Conservation (phyloP, 2,329 filamentous ascomycete genomes). For the Apiospora pterosperma region DNA sequence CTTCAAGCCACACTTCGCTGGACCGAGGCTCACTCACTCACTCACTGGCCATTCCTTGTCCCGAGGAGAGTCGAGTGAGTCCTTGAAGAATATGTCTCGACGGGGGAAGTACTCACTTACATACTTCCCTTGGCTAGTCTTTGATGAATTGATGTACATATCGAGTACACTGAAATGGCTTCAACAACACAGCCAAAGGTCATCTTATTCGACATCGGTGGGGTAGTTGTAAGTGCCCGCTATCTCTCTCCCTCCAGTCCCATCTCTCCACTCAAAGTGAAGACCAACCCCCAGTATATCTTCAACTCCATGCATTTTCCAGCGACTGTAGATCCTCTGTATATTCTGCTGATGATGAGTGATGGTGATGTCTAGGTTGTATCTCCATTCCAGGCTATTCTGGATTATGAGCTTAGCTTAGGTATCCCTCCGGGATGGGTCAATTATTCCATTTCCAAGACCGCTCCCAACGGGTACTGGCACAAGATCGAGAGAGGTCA, state of each 20-base stretch:
- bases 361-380: slow-evolving; percentile 58
- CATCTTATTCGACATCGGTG: slow-evolving; percentile 91
- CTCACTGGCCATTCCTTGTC: no score
- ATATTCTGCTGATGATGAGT: slow-evolving; percentile 12
- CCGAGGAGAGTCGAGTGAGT: no score
- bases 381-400: slow-evolving; percentile 88
- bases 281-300: background rate
- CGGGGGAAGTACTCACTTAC: background rate
- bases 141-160: background rate
- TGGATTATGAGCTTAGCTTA: slow-evolving; percentile 78
- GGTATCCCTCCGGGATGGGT: slow-evolving; percentile 85
- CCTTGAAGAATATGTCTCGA: background rate
- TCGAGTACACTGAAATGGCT: slow-evolving; percentile 31
- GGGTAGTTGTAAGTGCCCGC: slow-evolving; percentile 77
- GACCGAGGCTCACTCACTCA: background rate
- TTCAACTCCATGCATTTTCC: background rate
- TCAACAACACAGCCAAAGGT: slow-evolving; percentile 59
- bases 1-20: background rate
- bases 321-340: background rate
- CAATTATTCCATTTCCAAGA: slow-evolving; percentile 82
- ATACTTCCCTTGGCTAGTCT: background rate
- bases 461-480: slow-evolving; percentile 79
- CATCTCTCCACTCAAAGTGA: background rate
- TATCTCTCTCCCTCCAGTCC: background rate
- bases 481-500: slow-evolving; percentile 83